Evolutionary conservation across 768 basidiomycete species (phyloP), one percentile per base, ranked within the genome.

Genomic region (Pulveroboletus frians): DNA sequence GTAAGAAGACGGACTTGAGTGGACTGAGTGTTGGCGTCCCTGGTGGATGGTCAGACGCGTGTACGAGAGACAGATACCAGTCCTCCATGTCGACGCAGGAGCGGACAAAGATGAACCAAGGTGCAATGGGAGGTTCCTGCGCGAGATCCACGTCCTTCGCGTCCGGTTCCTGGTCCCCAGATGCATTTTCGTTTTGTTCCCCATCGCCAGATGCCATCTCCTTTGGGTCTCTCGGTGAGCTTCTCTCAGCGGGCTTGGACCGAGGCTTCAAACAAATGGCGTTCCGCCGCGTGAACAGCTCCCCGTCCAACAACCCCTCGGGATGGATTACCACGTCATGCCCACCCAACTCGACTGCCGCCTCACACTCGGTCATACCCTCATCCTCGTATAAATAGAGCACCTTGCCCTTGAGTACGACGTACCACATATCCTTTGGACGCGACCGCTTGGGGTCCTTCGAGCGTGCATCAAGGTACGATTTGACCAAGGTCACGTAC

Each of bases 381-480:
- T 96, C 92, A 68, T 94, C 89, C 67, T 95, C 92, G 70, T 96
- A 97, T 18, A 98, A 73, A 69, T 92, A 97, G 27, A 98, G 71
- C 34, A 95, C 84, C 60, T 82, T 86, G 38, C 88, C 90, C 75
- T 97, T 97, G 65, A 98, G 76, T 7, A 85, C 91, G 46, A 86
- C 88, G 65, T 85, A 96, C 84, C 89, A 96, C 79, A 79, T 85
- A 65, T 96, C 94, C 70, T 91, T 92, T 14, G 92, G 91, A 43
- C 88, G 77, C 13, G 86, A 83, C 36, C 80, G 76, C 62, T 85
- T 88, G 8, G 91, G 87, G 68, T 92, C 89, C 63, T 88, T 87
- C 43, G 88, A 89, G 49, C 88, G 77, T 15, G 88, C 73, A 59
- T 91, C 89, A 51, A 92, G 71, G 62, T 90, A 87, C 13, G 86